Base-by-base conservation (phyloP, 768 basidiomycete species). In the Collybia sordida region DNA sequence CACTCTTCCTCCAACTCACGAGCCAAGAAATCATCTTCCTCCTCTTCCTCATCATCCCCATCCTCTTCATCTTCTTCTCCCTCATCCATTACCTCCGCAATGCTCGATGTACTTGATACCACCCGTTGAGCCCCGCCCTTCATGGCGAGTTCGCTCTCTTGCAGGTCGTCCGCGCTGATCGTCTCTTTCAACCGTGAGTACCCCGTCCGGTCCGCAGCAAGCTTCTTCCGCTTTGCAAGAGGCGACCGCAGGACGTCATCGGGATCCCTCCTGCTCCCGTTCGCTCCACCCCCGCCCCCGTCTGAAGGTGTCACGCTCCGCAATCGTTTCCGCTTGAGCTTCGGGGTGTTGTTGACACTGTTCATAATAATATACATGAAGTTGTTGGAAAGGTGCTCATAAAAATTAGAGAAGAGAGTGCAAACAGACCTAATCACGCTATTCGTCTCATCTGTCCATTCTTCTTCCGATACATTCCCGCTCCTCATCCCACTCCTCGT, bases 11-110 rank as follows among this genome's bases (percentile, higher is more conserved):
- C 86, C 56, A 91, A 71, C 60, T 87, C 90, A 34, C 84, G 76
- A n/a, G 88, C 83, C n/a, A 90, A 71, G 62, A 90, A 90, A 62
- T 90, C 88, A 36, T 89, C 88, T 3, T 88, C 87, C 1, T 79
- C 77, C 1, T 82, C 82, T 0, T 76, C 78, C 11, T 72, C 78
- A 0, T 72, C 76, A 0, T 69, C 76, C 0, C 75, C 79, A 2
- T 77, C 77, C 0, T 75, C 79, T 3, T 79, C 81, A 0, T 75
- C 79, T 0, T 73, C 65, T 0, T 67, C 70, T 7, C 70, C 17
- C 34, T 71, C 72, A 53, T 72, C 66, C 54, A 65, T 64, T 52
- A 70, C 59, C 3, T 51, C 62, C 19, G 54, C 55, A 6, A 53
- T 41, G 6, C 25, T 24, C 59, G 35, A 46, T 49, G 42, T 51